Evolutionary conservation across 805 yeast species (phyloP).

Genomic region (Wickerhamomyces mucosus): DNA sequence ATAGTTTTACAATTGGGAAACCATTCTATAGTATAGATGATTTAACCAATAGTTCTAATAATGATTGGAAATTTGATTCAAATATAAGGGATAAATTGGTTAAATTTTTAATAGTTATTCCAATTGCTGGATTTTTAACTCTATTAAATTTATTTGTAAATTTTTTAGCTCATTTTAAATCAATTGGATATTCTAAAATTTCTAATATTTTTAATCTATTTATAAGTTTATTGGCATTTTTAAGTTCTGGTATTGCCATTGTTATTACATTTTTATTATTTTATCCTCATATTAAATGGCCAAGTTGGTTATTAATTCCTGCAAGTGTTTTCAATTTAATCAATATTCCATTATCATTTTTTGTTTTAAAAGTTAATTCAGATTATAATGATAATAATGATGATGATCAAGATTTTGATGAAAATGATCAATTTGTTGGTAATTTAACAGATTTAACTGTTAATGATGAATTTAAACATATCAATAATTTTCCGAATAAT

Average conservation of each 20-base stretch:
- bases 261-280: constrained; percentile 48
- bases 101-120: constrained; percentile 47
- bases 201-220: constrained; percentile 35
- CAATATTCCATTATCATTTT: constrained; percentile 38
- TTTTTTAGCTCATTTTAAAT: constrained; percentile 23
- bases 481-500: constrained; percentile 5
- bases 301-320: constrained; percentile 64
- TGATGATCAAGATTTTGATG: constrained; percentile 8
- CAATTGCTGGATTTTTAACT: constrained; percentile 58
- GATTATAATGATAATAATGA: constrained; percentile 4
- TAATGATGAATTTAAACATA: constrained; percentile 12
- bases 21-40: constrained; percentile 29
- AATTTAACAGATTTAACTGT: constrained; percentile 19
- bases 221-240: constrained; percentile 38
- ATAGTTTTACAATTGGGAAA: constrained; percentile 34
- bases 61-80: constrained; percentile 40
- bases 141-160: constrained; percentile 34
- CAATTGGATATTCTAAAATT: constrained; percentile 17
- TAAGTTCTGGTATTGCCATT: constrained; percentile 44
- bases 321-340: constrained; percentile 50
- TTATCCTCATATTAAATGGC: constrained; percentile 59
- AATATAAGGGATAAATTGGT: constrained; percentile 42
- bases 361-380: constrained; percentile 23
- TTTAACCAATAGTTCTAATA: constrained; percentile 15
- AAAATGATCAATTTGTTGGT: background rate